Percentiles rank a stretch among this genome's conserved stretches.
These are phyloP conservation scores for Thuja plicata DNA, from an alignment of 83 land plant genomes.

Conservation along the genomic window DNA sequence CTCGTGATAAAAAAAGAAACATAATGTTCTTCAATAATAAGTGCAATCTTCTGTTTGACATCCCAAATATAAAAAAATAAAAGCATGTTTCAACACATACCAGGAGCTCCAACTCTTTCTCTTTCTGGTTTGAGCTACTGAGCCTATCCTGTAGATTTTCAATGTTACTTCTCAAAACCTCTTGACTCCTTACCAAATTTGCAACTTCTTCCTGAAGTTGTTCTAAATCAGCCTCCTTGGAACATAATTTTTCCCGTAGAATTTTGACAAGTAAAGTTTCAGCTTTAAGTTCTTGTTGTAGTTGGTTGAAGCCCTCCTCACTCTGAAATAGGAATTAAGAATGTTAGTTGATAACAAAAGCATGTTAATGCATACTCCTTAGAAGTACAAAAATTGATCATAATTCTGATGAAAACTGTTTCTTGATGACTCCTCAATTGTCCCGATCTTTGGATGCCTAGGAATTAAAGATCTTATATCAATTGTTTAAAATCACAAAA, in stretches of 20 bases:
- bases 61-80: background rate
- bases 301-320: background rate
- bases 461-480: background rate
- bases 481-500: no score
- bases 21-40: background rate
- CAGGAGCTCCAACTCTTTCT: slow-evolving; percentile 57
- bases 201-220: slow-evolving; percentile 53
- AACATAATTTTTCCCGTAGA: slow-evolving; percentile 51
- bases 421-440: background rate
- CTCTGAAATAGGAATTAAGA: slow-evolving; percentile 1
- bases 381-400: background rate
- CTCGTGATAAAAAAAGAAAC: background rate
- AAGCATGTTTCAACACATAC: slow-evolving; percentile 19
- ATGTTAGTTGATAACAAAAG: background rate
- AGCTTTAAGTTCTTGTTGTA: slow-evolving; percentile 41
- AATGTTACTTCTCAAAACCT: slow-evolving; percentile 43
- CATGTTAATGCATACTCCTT: background rate
- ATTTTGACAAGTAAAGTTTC: slow-evolving; percentile 43
- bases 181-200: slow-evolving; percentile 41
- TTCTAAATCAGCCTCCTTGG: slow-evolving; percentile 51
- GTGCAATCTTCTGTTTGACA: background rate
- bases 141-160: slow-evolving; percentile 38
- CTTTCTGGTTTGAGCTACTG: slow-evolving; percentile 38
- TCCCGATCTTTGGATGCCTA: no score
- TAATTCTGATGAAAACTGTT: background rate